Base-by-base conservation (phyloP, 345 rosid species). In the Moricandia arvensis region DNA sequence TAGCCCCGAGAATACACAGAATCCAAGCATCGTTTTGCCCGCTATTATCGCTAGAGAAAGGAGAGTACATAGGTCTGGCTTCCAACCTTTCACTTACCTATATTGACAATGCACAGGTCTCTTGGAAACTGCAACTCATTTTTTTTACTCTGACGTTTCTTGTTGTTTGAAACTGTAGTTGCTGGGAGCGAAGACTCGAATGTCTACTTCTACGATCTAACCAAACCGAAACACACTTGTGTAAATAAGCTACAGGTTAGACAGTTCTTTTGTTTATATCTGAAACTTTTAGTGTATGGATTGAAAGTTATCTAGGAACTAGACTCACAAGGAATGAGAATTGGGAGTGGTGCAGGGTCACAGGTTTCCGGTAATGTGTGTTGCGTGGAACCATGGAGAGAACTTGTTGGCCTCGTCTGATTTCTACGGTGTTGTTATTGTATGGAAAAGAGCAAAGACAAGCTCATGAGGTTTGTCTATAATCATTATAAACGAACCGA, bases 311-410 rank as follows among this genome's bases (percentile, higher is more conserved):
- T 7, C 8, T 27, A 43, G 9, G 63, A 60, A 53, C 8, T 0
- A 1, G 41, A 43, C 8, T 63, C 60, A 70, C 15, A 18, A 69
- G 51, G 29, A 37, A 7, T 51, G 64, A 53, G 65, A 69, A 37
- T 13, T 76, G 60, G 71, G 54, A 33, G 53, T 68, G 45, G 3
- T 81, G 69, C 92, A 90, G 99, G 97, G 99, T 69, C 99, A 94
- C 78, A 87, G 96, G 18, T 94, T 91, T 68, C 96, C 97, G 0
- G 97, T 91, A 11, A 80, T 83, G 70, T 87, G 83, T 8, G 99
- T 95, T 13, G 91, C 96, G 34, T 91, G 99, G 97, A 91, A 95
- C 85, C 89, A 91, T n/a, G 97, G 99, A 51, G 97, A 95, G 79
- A 91, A 95, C 80, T 85, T 90, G 67, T 76, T 95, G 84, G 98